Base-by-base conservation (phyloP, 148 eudicot species). In the Dysphania ambrosioides region DNA sequence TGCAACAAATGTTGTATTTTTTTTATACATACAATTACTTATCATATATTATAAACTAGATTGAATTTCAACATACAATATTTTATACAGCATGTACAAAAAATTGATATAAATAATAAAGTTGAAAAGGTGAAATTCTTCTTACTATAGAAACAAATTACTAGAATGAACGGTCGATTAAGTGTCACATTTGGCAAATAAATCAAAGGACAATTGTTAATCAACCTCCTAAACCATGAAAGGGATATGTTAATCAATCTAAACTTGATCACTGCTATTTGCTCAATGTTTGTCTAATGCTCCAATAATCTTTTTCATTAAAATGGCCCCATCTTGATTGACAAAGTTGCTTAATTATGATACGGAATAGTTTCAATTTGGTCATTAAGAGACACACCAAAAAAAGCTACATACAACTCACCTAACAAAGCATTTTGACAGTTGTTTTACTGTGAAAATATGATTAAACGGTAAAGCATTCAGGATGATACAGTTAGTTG, bases 351-450 rank as follows among this genome's bases (percentile, higher is more conserved):
- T 47, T 42, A 62, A 73, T 62, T 73, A 73, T 72, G 65, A 72
- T 38, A 44, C 12, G 24, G 0, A 72, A 57, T 38, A 41, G 66
- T 57, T 57, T 24, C 12, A 11, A 47, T 27, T 72, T 36, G 58
- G 75, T 36, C 66, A 72, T 72, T 58, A 57, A 31, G 34, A 72
- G 66, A 57, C 65, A 72, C 24, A 58, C 26, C 24, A 57, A n/a
- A n/a, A n/a, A 66, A 38, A 16, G 53, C 53, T 47, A 63, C 59
- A 73, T 72, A 41, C 74, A 55, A 72, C 76, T 44, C 68, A 73
- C 76, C 76, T 73, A 73, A 73, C 58, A 73, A 73, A 73, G 76
- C 76, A 73, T 73, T 72, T 62, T 62, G 56, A 62, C 69, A 73
- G 69, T 73, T 60, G 68, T 42, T 36, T 73, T 73, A 73, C 76